A percentile compares a stretch with the other conserved stretches of the same genome.
phyloP scores from a whole-genome alignment of 495 filamentous ascomycete species.

The Penicillium antarcticum region DNA sequence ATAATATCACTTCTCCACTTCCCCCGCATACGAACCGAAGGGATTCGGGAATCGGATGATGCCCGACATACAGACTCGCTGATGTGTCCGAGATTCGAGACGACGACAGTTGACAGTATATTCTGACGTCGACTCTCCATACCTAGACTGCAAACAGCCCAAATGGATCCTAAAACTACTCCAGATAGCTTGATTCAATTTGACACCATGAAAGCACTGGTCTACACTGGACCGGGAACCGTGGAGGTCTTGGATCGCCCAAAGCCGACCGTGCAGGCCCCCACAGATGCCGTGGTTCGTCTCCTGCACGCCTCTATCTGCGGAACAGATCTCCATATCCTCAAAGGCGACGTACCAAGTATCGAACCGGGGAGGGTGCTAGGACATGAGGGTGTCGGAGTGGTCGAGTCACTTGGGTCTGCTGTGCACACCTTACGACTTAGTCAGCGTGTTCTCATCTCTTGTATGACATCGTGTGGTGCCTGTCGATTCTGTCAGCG shows the following conservation, averaged over 20 bases:
- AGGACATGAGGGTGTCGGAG: slow-evolving; percentile 82
- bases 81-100: too few species aligned
- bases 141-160: too few species aligned
- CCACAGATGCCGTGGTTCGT: slow-evolving; percentile 72
- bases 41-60: too few species aligned
- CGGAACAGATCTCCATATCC: slow-evolving; percentile 75
- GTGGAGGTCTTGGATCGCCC: slow-evolving; percentile 47
- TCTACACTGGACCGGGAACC: slow-evolving; percentile 24
- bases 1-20: too few species aligned
- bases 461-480: slow-evolving; percentile 38
- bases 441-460: slow-evolving; percentile 42
- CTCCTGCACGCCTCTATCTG: slow-evolving; percentile 78
- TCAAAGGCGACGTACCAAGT: slow-evolving; percentile 66
- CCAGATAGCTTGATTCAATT: not conserved
- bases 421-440: slow-evolving; percentile 46
- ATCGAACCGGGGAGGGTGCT: slow-evolving; percentile 72
- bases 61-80: too few species aligned
- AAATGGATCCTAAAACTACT: not conserved
- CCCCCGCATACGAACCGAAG: too few species aligned
- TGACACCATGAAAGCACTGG: slow-evolving; percentile 38
- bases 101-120: too few species aligned
- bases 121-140: too few species aligned
- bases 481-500: slow-evolving; percentile 37
- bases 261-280: slow-evolving; percentile 64
- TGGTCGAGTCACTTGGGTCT: slow-evolving; percentile 66